A percentile compares a stretch with the other conserved stretches of the same genome.
These are phyloP conservation scores for Erodium maritimum DNA, from an alignment of 345 rosid species.

Conservation along the genomic window DNA sequence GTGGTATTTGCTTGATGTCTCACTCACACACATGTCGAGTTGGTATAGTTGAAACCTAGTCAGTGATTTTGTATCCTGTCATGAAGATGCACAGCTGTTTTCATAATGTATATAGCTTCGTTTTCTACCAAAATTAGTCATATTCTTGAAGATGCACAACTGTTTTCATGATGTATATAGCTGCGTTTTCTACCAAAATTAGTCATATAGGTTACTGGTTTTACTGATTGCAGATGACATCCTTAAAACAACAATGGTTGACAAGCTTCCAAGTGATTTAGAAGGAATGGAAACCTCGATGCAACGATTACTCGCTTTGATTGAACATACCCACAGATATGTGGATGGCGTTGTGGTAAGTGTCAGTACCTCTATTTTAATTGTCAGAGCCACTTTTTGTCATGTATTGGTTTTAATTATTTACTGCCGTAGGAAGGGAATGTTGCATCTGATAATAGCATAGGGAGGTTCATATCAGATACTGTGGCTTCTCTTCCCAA, in stretches of 20 bases:
- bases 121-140: not conserved
- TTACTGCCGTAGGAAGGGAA: constrained; percentile 50
- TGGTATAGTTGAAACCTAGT: not conserved
- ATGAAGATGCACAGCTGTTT: too few species aligned
- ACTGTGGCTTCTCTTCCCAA: constrained; percentile 64
- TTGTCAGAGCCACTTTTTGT: constrained; percentile 5
- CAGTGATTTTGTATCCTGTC: not conserved
- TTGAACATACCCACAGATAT: constrained; percentile 61
- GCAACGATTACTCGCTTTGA: constrained; percentile 55
- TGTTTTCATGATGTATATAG: too few species aligned
- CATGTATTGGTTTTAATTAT: not conserved
- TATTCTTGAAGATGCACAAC: not conserved
- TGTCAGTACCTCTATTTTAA: not conserved
- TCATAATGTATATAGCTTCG: too few species aligned
- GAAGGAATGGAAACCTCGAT: constrained; percentile 94
- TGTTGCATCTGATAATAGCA: constrained; percentile 48
- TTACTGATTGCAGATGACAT: constrained; percentile 40
- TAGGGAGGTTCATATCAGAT: constrained; percentile 66
- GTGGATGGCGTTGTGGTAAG: constrained; percentile 86
- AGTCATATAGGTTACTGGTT: not conserved
- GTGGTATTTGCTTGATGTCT: not conserved
- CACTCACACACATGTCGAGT: not conserved
- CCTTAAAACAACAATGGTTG: constrained; percentile 53
- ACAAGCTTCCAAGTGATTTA: constrained; percentile 85
- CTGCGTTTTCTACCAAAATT: not conserved